These are phyloP conservation scores for Diophrys appendiculata DNA, from an alignment of 73 alveolate genomes.

Conservation along the genomic window DNA sequence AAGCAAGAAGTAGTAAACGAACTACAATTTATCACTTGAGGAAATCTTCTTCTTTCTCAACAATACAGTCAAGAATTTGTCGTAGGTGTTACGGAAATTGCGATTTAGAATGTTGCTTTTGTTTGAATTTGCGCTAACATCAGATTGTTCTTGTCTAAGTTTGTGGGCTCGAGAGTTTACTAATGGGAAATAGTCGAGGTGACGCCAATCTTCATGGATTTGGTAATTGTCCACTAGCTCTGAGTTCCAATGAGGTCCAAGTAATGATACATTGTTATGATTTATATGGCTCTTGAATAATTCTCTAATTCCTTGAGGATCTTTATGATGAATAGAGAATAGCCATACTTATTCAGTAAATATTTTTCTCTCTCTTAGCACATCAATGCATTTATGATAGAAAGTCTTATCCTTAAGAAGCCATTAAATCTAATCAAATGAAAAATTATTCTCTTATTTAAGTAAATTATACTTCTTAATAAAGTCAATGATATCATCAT, in stretches of 20 bases:
- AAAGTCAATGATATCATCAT: slow-evolving; percentile 70
- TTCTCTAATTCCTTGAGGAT: slow-evolving; percentile 73
- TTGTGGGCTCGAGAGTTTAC: slow-evolving; percentile 59
- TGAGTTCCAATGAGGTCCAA: not conserved
- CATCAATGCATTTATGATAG: slow-evolving; percentile 65
- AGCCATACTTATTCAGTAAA: slow-evolving; percentile 71
- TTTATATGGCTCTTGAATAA: slow-evolving; percentile 38
- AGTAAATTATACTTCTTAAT: slow-evolving; percentile 56
- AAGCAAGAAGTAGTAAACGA: slow-evolving; percentile 33
- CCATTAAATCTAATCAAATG: slow-evolving; percentile 54
- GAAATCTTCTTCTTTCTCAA: slow-evolving; percentile 5
- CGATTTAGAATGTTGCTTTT: slow-evolving; percentile 25
- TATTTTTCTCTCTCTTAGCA: slow-evolving; percentile 70
- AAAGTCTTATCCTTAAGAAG: slow-evolving; percentile 67
- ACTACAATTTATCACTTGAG: slow-evolving; percentile 25
- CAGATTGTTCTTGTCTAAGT: slow-evolving; percentile 11
- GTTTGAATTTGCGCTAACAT: too few relatives aligned
- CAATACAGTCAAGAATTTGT: slow-evolving; percentile 15
- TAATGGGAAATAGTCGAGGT: slow-evolving; percentile 87
- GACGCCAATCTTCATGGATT: slow-evolving; percentile 29
- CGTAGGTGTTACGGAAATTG: slow-evolving; percentile 48
- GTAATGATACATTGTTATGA: too few relatives aligned
- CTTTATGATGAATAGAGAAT: slow-evolving; percentile 83
- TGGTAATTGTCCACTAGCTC: not conserved
- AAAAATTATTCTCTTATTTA: slow-evolving; percentile 64